These are phyloP conservation scores for Pseudocercospora cruenta DNA, from an alignment of 2,329 filamentous ascomycete species.

Conservation along the genomic window DNA sequence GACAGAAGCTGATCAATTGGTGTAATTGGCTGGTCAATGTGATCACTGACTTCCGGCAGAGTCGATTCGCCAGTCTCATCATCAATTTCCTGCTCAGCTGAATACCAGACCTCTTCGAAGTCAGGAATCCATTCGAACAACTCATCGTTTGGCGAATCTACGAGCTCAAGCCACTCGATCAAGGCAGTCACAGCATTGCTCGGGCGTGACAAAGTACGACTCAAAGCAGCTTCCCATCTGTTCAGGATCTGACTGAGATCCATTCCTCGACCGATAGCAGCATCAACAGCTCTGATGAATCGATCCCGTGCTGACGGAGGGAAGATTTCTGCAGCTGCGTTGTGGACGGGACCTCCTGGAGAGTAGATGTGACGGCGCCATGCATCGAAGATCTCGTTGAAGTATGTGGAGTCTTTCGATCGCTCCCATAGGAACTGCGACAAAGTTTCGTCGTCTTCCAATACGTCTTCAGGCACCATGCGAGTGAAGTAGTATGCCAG, in stretches of 20 bases:
- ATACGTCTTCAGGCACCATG: not conserved
- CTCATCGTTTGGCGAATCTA: not conserved
- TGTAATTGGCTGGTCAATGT: not conserved
- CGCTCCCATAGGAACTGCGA: not conserved
- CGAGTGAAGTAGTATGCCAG: not conserved
- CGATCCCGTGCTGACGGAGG: not conserved
- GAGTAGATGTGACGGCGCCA: not conserved
- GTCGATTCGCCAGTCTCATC: not conserved
- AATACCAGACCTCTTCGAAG: not conserved
- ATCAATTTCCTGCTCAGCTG: not conserved
- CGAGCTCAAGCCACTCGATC: not conserved
- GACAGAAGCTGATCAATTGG: not conserved
- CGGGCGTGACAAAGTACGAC: not conserved
- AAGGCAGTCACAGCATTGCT: not conserved
- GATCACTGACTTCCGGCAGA: not conserved
- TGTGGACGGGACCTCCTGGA: not conserved
- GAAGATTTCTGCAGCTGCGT: not conserved
- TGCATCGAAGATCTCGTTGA: not conserved
- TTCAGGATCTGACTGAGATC: not conserved
- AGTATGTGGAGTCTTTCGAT: not conserved
- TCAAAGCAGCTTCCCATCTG: not conserved
- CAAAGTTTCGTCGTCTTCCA: not conserved
- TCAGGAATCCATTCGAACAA: conserved; percentile 2
- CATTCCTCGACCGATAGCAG: not conserved
- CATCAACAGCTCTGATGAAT: conserved; percentile 1